phyloP scores from a whole-genome alignment of 495 filamentous ascomycete species.

The Aspergillus egyptiacus region DNA sequence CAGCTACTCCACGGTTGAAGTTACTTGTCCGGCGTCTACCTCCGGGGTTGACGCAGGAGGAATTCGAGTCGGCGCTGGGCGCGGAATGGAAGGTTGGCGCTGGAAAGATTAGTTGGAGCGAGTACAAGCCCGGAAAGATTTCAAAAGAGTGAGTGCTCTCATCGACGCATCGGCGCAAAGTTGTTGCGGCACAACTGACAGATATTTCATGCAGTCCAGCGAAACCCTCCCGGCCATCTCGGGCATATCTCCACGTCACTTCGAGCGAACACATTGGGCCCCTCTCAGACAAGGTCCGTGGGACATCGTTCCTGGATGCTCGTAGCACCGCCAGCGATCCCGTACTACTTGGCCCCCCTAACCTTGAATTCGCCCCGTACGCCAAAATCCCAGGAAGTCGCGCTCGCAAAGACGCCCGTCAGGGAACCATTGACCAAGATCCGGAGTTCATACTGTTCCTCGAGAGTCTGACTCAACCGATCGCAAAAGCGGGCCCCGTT shows the following conservation, averaged over 20 bases:
- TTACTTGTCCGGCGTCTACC: constrained; percentile 79
- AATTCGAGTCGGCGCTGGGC: constrained; percentile 70
- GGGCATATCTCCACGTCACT: constrained; percentile 72
- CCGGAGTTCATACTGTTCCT: constrained; percentile 91
- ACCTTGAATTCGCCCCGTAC: constrained; percentile 75
- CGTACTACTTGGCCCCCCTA: constrained; percentile 65
- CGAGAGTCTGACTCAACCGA: constrained; percentile 75
- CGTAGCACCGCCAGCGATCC: constrained; percentile 61
- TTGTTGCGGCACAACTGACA: not conserved
- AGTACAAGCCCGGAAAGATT: constrained; percentile 74
- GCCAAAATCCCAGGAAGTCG: constrained; percentile 69
- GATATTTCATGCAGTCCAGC: constrained; percentile 51
- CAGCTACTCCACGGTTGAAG: constrained; percentile 64
- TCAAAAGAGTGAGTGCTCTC: constrained; percentile 72
- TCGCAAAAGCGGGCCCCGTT: constrained; percentile 45
- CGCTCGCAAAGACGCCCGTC: constrained; percentile 67
- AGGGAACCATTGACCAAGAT: constrained; percentile 94
- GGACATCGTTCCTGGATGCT: constrained; percentile 64
- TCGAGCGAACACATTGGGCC: constrained; percentile 51
- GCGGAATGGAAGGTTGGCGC: constrained; percentile 73
- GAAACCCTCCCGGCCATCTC: constrained; percentile 68
- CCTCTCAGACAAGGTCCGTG: constrained; percentile 62
- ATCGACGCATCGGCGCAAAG: not conserved
- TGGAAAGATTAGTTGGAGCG: constrained; percentile 78
- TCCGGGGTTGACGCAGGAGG: constrained; percentile 73